Conservation (phyloP, 1,284 basidiomycete genomes). For the Erythrobasidium hasegawianum region DNA sequence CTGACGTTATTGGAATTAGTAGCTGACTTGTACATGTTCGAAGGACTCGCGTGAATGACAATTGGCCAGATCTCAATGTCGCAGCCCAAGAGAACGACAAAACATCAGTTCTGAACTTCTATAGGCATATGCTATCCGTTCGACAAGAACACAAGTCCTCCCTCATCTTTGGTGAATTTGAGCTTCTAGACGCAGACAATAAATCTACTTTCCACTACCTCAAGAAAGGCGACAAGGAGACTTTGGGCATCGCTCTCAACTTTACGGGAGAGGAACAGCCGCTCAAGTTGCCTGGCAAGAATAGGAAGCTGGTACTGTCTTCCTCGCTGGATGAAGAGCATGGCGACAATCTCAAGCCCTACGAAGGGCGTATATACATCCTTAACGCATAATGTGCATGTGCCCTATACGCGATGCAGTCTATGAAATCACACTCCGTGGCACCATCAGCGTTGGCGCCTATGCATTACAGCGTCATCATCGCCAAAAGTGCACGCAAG, state of each 20-base stretch:
- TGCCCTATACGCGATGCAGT: too few species aligned
- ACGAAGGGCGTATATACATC: conserved; percentile 22
- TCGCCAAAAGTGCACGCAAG: too few species aligned
- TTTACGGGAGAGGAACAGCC: conserved; percentile 51
- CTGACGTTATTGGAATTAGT: too few species aligned
- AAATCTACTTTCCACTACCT: conserved; percentile 59
- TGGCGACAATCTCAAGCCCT: conserved; percentile 5
- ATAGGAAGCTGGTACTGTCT: background rate
- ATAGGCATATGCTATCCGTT: conserved; percentile 12
- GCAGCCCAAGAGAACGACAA: conserved; percentile 54
- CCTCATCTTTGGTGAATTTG: conserved; percentile 57
- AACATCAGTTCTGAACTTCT: conserved; percentile 32
- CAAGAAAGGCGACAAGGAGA: conserved; percentile 50
- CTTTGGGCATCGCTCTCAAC: conserved; percentile 56
- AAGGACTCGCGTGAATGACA: conserved; percentile 76
- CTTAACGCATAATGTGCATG: too few species aligned
- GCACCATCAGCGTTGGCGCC: too few species aligned
- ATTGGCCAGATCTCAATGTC: conserved; percentile 63
- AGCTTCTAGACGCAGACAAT: conserved; percentile 53
- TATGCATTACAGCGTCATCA: too few species aligned
- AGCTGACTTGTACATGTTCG: too few species aligned
- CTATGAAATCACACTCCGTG: too few species aligned
- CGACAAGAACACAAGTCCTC: conserved; percentile 15
- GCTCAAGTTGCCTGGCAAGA: conserved; percentile 22
- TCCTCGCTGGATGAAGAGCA: background rate